Evolutionary conservation across 371 early-diverging fungal genomes (phyloP).

Genomic region (Modicella reniformis): DNA sequence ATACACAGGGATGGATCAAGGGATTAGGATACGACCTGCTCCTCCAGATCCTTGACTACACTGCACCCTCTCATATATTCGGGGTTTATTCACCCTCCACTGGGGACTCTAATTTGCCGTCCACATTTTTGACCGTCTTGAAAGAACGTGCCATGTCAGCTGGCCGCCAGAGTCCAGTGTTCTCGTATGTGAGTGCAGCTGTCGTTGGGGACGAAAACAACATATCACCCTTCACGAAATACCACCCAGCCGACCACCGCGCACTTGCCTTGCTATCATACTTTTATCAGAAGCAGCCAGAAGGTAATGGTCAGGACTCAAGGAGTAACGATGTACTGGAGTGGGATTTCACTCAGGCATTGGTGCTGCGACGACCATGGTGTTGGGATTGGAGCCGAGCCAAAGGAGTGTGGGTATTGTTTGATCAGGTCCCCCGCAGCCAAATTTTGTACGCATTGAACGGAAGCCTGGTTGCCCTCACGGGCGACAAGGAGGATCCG

Average conservation of each 20-base stretch:
- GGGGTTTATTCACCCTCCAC: constrained; percentile 53
- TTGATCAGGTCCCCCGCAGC: constrained; percentile 71
- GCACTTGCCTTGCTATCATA: constrained; percentile 62
- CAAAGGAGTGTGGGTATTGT: constrained; percentile 66
- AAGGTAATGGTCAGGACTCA: background rate
- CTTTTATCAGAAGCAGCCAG: constrained; percentile 36
- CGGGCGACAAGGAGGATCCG: constrained; percentile 58
- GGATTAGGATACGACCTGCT: constrained; percentile 79
- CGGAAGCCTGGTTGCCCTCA: constrained; percentile 77
- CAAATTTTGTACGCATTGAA: constrained; percentile 82
- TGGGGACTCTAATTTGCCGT: constrained; percentile 53
- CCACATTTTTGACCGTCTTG: constrained; percentile 47
- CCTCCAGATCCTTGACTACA: constrained; percentile 61
- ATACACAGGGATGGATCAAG: constrained; percentile 87
- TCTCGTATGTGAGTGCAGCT: constrained; percentile 31
- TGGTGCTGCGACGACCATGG: constrained; percentile 69
- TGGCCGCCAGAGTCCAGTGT: constrained; percentile 11
- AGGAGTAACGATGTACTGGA: background rate
- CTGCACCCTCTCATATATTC: constrained; percentile 67
- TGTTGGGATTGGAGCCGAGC: constrained; percentile 66
- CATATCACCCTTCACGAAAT: constrained; percentile 54
- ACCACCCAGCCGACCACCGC: constrained; percentile 68
- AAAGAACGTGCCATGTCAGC: constrained; percentile 20
- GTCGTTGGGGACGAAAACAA: constrained; percentile 40
- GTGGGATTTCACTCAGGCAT: constrained; percentile 68